Evolutionary conservation across 2,329 filamentous ascomycete species (phyloP).

Genomic region (Colletotrichum tropicale): DNA sequence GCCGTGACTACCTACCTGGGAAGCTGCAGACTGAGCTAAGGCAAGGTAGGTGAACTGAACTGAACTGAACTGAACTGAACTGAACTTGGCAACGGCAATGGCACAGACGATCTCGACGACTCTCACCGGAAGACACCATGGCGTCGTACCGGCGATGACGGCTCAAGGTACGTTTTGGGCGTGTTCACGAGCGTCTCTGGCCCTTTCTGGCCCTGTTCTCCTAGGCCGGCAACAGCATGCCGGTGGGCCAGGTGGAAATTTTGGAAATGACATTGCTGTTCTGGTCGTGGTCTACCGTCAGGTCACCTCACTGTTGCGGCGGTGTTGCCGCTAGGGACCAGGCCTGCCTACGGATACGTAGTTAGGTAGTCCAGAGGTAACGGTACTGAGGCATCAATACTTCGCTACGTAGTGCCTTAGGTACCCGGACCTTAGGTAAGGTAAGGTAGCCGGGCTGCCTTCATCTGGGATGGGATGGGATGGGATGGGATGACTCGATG

Average conservation of each 20-base stretch:
- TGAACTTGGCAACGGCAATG: not conserved
- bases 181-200: not conserved
- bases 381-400: too few species aligned
- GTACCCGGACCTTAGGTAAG: not conserved
- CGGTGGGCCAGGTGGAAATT: conserved; percentile 6
- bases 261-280: conserved; percentile 19
- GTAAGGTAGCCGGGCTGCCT: too few species aligned
- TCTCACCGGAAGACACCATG: not conserved
- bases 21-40: too few species aligned
- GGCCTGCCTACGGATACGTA: not conserved
- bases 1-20: too few species aligned
- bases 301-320: conserved; percentile 2
- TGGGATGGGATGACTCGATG: not conserved
- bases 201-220: not conserved
- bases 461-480: too few species aligned
- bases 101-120: not conserved
- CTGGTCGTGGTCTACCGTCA: conserved; percentile 17
- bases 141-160: not conserved
- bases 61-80: too few species aligned
- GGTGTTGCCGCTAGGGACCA: not conserved
- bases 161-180: not conserved
- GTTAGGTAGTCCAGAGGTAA: too few species aligned
- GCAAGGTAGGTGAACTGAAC: not conserved
- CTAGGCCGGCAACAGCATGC: not conserved
- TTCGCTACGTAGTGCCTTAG: not conserved